These are phyloP conservation scores for Arctostaphylos glauca DNA, from an alignment of 148 eudicot genomes.

Conservation along the genomic window DNA sequence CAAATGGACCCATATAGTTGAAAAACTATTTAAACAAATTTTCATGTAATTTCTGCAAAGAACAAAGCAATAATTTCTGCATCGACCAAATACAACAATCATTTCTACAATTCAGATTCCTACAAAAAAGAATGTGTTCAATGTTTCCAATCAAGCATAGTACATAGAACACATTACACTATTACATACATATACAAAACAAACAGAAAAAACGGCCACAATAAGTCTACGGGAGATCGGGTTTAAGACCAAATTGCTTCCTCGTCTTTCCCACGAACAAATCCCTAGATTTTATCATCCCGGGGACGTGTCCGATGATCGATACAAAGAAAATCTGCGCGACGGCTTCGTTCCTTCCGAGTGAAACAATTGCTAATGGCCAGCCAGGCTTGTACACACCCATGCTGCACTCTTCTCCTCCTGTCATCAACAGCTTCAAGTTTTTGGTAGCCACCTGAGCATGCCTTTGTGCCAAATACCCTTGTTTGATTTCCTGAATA, in stretches of 20 bases:
- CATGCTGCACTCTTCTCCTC: constrained; percentile 28
- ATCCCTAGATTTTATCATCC: constrained; percentile 48
- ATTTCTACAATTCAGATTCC: background rate
- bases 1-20: too few relatives aligned
- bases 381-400: constrained; percentile 30
- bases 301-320: constrained; percentile 40
- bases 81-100: background rate
- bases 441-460: constrained; percentile 38
- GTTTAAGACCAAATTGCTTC: constrained; percentile 27
- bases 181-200: background rate
- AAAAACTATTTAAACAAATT: background rate
- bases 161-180: background rate
- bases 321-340: constrained; percentile 44
- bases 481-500: constrained; percentile 56
- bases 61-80: too few relatives aligned
- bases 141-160: background rate
- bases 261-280: constrained; percentile 52
- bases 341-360: constrained; percentile 44
- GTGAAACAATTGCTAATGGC: constrained; percentile 42
- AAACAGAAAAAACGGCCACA: too few relatives aligned
- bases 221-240: background rate
- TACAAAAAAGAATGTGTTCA: background rate
- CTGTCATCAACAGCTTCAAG: constrained; percentile 35
- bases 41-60: background rate
- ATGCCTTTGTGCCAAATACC: constrained; percentile 45